Conservation (phyloP, 2,329 filamentous ascomycete species). For the Saccharata proteae region DNA sequence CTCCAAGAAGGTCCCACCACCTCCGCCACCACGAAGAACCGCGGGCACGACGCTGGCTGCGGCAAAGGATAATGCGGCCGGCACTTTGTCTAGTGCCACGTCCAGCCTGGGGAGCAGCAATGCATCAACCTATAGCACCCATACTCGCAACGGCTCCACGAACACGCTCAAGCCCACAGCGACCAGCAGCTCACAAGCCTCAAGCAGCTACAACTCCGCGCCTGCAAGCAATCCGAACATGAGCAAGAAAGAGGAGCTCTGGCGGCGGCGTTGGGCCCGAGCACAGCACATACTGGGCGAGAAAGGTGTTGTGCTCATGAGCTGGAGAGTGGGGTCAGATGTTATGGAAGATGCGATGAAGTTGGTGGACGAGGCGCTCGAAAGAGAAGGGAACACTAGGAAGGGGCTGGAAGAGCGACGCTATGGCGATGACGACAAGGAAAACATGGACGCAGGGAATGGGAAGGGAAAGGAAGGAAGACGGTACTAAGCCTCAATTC, state of each 20-base stretch:
- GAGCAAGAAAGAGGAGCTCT: conserved; percentile 62
- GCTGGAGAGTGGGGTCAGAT: conserved; percentile 62
- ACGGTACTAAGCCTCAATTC: no score
- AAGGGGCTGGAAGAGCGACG: no score
- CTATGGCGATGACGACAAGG: no score
- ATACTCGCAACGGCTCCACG: no score
- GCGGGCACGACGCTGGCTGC: conserved; percentile 4
- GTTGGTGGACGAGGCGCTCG: conserved; percentile 44
- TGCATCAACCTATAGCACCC: no score
- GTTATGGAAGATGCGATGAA: conserved; percentile 53
- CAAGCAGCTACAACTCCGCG: no score
- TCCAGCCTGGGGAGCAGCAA: not conserved
- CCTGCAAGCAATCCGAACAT: conserved; percentile 9
- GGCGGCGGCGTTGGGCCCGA: conserved; percentile 54
- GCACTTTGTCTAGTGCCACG: no score
- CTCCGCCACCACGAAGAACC: conserved; percentile 8
- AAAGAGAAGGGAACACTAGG: no score
- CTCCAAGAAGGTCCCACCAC: conserved; percentile 10
- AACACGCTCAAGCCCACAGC: no score
- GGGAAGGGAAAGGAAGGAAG: no score
- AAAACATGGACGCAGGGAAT: no score
- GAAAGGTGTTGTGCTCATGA: conserved; percentile 56
- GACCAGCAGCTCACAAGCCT: no score
- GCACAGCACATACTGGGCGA: conserved; percentile 53
- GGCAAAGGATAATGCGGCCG: not conserved